Evolutionary conservation across 768 basidiomycete species (phyloP), one percentile per base, ranked within the genome.

Genomic region (Leccinellum luteum): DNA sequence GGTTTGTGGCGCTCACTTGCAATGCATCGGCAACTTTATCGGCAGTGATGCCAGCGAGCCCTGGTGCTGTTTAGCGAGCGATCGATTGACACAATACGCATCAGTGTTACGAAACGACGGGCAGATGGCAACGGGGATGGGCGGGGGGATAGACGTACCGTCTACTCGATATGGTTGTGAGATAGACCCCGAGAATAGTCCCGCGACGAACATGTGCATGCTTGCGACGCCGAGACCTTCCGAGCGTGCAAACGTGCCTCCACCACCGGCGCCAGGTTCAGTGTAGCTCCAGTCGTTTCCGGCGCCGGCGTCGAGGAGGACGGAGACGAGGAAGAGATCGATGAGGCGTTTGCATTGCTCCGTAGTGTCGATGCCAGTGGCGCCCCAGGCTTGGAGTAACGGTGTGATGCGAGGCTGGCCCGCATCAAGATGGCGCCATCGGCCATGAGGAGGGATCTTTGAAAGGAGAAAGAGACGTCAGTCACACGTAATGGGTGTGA

Each of bases 291-390:
- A 98, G 1, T 74, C 66, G 55, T 83, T 87, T 0, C 95, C 96
- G 0, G 95, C 96, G 1, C 95, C 95, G 0, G 95, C 96, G 65
- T 98, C 96, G 34, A 99, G 84, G 14, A 98, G 80, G 8, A 98
- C 96, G 12, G 93, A 94, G 30, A 92, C 89, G 54, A 86, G 74
- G 75, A 94, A 95, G 41, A 97, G 83, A 74, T 98, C 96, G 69
- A 98, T 79, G 32, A 93, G 78, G 1, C 93, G 82, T 57, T 85
- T 84, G 52, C 85, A 81, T 44, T 82, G 80, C 65, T 94, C 87
- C 53, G 77, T 82, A 2, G 67, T 57, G 63, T 82, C 79, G 6
- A 81, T 68, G 19, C 55, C 56, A 0, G 74, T 68, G 0, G 75
- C 60, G 0, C 75, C 72, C 90, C 90, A 92, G 43, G 78, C 73